Base-by-base conservation (phyloP, 192 early-diverging fungal genomes). In the Gigaspora rosea region DNA sequence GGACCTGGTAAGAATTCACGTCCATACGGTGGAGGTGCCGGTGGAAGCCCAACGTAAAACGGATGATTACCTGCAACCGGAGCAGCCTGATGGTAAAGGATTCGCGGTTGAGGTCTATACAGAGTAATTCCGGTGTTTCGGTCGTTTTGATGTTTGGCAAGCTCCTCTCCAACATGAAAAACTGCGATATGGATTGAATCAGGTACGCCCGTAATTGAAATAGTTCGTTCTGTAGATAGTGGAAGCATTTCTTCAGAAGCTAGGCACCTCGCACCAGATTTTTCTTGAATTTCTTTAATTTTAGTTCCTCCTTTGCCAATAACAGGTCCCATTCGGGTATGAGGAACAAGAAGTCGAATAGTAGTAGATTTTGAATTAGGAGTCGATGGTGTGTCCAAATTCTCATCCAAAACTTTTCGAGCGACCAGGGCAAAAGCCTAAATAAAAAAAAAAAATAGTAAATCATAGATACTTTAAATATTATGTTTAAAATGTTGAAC, bases 251-350 rank as follows among this genome's bases (percentile, higher is more conserved):
- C 95, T 81, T 96, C 94, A 35, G 92, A 88, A 0, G 96, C 93
- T 15, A 88, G 88, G 63, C 96, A 82, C 58, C 91, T 89, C n/a
- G 94, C 93, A 20, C 94, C 91, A 22, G 94, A 94, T 56, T 86
- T 81, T 59, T 96, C 94, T 81, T 98, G 96, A 64, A 99, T 92
- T 78, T 95, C 92, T 83, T 94, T 96, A 85, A 99, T 98, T 79
- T 93, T 94, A 61, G 83, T 78, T 56, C 96, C 96, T 51, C 87
- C 88, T 78, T 94, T 92, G 27, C 97, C 97, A 80, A 99, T 97
- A 72, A 99, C 84, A 58, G 90, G 90, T 27, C 94, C 93, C 91
- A 99, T 96, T 32, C 91, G 90, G 74, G 86, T 85, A 80, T 96
- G 90, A 65, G 95, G 91, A 27, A 99, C 92, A 67, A 99, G 87